Evolutionary conservation across 2,329 filamentous ascomycete genomes (phyloP).

Genomic region (Sarocladiaceae sp.): DNA sequence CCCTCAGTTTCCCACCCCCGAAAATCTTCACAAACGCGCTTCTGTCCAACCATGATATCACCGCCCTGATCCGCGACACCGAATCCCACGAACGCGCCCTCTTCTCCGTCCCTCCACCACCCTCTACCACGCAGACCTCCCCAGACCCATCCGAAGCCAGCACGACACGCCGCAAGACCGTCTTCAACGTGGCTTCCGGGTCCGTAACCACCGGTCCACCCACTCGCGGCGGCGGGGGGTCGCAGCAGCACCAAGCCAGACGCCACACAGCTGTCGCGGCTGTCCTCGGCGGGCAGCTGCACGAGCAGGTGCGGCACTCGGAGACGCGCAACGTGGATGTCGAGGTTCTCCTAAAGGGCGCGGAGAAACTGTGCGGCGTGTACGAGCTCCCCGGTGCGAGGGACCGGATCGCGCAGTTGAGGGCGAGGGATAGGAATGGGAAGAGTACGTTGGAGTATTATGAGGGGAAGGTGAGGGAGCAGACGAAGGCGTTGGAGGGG

Average conservation of each 20-base stretch:
- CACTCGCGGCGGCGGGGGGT: slow-evolving; percentile 21
- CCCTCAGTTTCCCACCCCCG: slow-evolving; percentile 71
- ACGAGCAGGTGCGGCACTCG: slow-evolving; percentile 63
- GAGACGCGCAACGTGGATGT: slow-evolving; percentile 67
- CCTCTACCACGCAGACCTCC: slow-evolving; percentile 42
- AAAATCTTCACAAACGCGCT: slow-evolving; percentile 94
- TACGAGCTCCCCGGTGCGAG: slow-evolving; percentile 76
- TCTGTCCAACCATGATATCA: slow-evolving; percentile 84
- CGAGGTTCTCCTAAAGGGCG: slow-evolving; percentile 74
- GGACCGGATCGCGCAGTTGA: slow-evolving; percentile 67
- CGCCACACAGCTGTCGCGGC: slow-evolving; percentile 82
- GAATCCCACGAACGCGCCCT: slow-evolving; percentile 91
- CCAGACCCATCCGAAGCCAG: background rate
- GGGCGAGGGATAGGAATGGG: slow-evolving; percentile 65
- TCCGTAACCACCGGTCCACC: slow-evolving; percentile 54
- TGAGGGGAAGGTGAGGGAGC: slow-evolving; percentile 71
- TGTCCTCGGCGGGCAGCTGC: slow-evolving; percentile 80
- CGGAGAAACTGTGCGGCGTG: slow-evolving; percentile 83
- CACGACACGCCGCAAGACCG: slow-evolving; percentile 49
- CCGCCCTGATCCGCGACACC: slow-evolving; percentile 87
- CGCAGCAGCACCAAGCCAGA: slow-evolving; percentile 27
- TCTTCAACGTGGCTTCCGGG: slow-evolving; percentile 59
- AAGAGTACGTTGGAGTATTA: slow-evolving; percentile 71
- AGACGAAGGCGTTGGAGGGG: slow-evolving; percentile 64
- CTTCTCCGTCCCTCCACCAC: slow-evolving; percentile 80